Base-by-base conservation (phyloP, 495 filamentous ascomycete species). In the Penicillium dipodomyicola region DNA sequence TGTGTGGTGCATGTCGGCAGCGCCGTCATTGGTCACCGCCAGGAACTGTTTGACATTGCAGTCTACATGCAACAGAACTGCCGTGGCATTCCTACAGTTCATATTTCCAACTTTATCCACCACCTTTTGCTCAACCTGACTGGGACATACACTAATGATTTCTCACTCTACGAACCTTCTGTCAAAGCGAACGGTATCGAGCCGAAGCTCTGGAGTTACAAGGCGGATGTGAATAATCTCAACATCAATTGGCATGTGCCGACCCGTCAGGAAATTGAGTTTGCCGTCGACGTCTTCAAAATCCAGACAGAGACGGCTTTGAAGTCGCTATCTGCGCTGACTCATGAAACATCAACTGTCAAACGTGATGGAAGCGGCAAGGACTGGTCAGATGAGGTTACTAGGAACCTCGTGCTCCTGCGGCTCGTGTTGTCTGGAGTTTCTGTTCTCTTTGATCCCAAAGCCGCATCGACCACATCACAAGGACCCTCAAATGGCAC, bases 71-170 rank as follows among this genome's bases (percentile, higher is more conserved):
- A 97, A 68, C 80, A 94, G 58, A 92, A 89, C 52, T 97, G 95
- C 73, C 84, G 86, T 63, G 94, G 94, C 17, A 89, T 96, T 32
- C 92, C 95, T 0, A 94, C 93, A 0, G 89, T 96, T 27, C 95
- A 97, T 68, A 87, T 97, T 50, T 96, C 91, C 37, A 99, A 97
- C 69, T 97, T 92, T 71, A 91, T 97, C 33, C 94, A 99, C 71
- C 94, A 99, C 69, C 81, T 99, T n/a, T 76, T 99, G n/a, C 88
- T 99, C 47, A 97, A 97, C 66, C 77, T 96, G 19, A 97, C 93
- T 4, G 85, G 91, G 22, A 97, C 89, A 2, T 99, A 97, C 63
- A 91, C 94, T 4, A 81, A 89, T 32, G 94, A 99, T 65, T 91
- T 89, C 65, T 82, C 85, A 4, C 79, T 96, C 14, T 96, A 92